These are phyloP conservation scores for Xylaria polymorpha DNA, from an alignment of 2,329 filamentous ascomycete genomes.

Conservation along the genomic window DNA sequence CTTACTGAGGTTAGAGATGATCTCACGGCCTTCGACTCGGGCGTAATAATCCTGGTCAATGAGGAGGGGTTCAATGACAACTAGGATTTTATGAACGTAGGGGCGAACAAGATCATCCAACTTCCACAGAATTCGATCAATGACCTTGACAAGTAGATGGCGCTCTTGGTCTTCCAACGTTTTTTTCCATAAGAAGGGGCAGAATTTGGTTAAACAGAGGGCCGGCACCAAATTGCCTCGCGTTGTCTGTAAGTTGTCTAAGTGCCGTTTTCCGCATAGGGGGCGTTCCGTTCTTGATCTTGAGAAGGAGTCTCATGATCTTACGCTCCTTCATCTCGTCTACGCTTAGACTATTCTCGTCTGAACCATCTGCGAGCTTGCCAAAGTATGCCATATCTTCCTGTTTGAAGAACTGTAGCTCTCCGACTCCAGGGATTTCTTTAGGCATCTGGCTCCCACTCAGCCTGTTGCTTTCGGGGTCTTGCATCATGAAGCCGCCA, in stretches of 20 bases:
- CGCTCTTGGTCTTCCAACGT: constrained; percentile 97
- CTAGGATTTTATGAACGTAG: constrained; percentile 97
- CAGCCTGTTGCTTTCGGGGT: constrained; percentile 84
- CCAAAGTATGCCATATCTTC: constrained; percentile 99
- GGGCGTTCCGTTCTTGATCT: constrained; percentile 99
- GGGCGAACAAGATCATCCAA: constrained; percentile 95
- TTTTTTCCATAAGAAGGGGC: constrained; percentile 97
- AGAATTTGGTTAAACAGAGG: constrained; percentile 97
- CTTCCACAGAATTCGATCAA: constrained; percentile 98
- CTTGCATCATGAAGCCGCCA: constrained; percentile 94
- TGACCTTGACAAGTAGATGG: constrained; percentile 98
- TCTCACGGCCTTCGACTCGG: constrained; percentile 96
- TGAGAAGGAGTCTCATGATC: constrained; percentile 95
- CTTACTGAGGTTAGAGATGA: constrained; percentile 97
- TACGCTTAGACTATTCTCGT: constrained; percentile 90
- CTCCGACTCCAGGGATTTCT: constrained; percentile 94
- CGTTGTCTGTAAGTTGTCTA: constrained; percentile 97
- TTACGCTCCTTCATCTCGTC: constrained; percentile 98
- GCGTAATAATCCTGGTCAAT: constrained; percentile 99
- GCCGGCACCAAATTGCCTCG: constrained; percentile 92
- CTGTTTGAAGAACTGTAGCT: constrained; percentile 97
- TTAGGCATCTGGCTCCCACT: constrained; percentile 92
- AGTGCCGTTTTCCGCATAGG: constrained; percentile 99
- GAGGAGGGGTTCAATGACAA: constrained; percentile 98
- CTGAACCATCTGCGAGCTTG: constrained; percentile 92